Evolutionary conservation across 1,284 basidiomycete species (phyloP).

Genomic region (Leccinum fuscescens): DNA sequence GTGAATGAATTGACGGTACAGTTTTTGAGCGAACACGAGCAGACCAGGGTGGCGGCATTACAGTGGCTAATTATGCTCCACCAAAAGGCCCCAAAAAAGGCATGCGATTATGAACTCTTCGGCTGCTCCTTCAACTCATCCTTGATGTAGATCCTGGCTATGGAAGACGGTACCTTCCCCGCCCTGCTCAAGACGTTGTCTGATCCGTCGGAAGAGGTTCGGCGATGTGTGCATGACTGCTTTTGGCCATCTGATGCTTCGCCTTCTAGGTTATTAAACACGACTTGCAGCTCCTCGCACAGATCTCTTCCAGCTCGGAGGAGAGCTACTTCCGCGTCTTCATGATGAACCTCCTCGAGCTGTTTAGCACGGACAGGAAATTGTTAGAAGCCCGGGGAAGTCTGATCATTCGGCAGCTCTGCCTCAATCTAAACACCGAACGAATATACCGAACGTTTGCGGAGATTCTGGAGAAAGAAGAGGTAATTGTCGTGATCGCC

Average conservation of each 20-base stretch:
- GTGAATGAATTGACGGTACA: constrained; percentile 92
- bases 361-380: constrained; percentile 93
- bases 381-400: constrained; percentile 92
- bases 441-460: constrained; percentile 95
- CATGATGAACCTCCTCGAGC: constrained; percentile 91
- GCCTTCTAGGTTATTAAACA: constrained; percentile 82
- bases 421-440: constrained; percentile 92
- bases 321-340: constrained; percentile 95
- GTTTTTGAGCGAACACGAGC: constrained; percentile 94
- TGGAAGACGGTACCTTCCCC: constrained; percentile 97
- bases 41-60: constrained; percentile 91
- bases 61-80: constrained; percentile 99
- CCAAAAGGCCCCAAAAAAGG: constrained; percentile 94
- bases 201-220: constrained; percentile 92
- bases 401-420: constrained; percentile 94
- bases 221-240: constrained; percentile 6
- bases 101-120: constrained; percentile 28
- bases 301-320: constrained; percentile 92
- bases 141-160: constrained; percentile 74
- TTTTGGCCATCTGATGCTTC: neutral
- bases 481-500: constrained; percentile 47
- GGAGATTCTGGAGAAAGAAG: constrained; percentile 97
- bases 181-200: constrained; percentile 94
- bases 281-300: constrained; percentile 92
- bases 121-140: constrained; percentile 3